phyloP scores from a whole-genome alignment of 495 filamentous ascomycete species.

The Penicillium fimorum region DNA sequence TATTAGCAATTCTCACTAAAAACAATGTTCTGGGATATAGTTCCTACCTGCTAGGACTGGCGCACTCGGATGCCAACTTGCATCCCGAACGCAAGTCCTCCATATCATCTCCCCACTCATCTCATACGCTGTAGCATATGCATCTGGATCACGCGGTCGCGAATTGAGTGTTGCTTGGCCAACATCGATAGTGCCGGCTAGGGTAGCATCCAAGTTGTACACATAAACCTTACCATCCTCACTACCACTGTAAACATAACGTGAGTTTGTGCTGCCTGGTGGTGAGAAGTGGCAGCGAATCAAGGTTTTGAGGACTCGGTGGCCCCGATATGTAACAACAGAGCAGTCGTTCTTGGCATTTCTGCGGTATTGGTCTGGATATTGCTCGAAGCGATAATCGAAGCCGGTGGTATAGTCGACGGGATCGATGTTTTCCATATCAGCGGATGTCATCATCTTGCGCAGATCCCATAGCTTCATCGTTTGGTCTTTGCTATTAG shows the following conservation, averaged over 20 bases:
- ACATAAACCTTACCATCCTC: conserved; percentile 85
- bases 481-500: conserved; percentile 92
- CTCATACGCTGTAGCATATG: conserved; percentile 38
- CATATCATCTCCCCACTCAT: conserved; percentile 49
- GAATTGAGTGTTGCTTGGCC: conserved; percentile 59
- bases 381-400: conserved; percentile 81
- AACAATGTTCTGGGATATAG: not conserved
- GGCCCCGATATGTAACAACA: conserved; percentile 88
- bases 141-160: conserved; percentile 52
- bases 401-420: conserved; percentile 63
- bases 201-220: conserved; percentile 90
- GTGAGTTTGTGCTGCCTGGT: conserved; percentile 78
- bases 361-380: conserved; percentile 62
- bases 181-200: conserved; percentile 80
- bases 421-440: conserved; percentile 56
- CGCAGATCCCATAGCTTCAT: conserved; percentile 98
- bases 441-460: conserved; percentile 70
- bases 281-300: conserved; percentile 97
- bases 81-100: conserved; percentile 87
- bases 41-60: conserved; percentile 80
- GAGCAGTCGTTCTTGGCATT: conserved; percentile 83
- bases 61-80: conserved; percentile 90
- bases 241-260: conserved; percentile 90
- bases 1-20: not conserved
- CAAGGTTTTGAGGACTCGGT: conserved; percentile 81